Base-by-base conservation (phyloP, 257 asterid genomes). In the Mentha longifolia region DNA sequence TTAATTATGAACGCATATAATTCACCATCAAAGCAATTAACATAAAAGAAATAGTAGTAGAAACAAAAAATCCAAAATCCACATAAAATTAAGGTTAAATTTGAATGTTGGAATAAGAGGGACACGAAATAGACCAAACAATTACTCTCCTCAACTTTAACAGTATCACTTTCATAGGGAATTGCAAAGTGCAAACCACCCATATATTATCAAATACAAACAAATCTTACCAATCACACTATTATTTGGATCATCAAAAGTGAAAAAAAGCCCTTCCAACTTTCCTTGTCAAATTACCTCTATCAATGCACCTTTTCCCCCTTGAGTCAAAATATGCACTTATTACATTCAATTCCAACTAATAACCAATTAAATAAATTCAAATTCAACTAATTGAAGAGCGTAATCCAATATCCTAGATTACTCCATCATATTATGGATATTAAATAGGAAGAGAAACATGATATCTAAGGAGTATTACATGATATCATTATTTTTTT, bases 291-390 rank as follows among this genome's bases (percentile, higher is more conserved):
- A 17, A 70, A 39, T 55, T 66, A 41, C 47, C 62, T 72, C 46
- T 50, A 65, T 71, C 59, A 70, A 76, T 74, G 77, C 83, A 75
- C 74, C n/a, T n/a, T n/a, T 70, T 69, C 1, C 69, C 57, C 22
- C 3, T 67, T 33, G 63, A 77, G 85, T 83, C 87, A 83, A 83
- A 80, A 14, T 9, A 60, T 33, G 78, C 77, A 74, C 77, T 80
- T 77, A 83, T 77, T 83, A 70, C 81, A 67, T 70, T 72, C 71
- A 78, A 62, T 42, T 30, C 66, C 66, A 67, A 57, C 56, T 14
- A 74, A 62, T 55, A 28, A 39, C 71, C 62, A 56, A 57, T 65
- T 0, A 19, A 62, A n/a, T 9, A 35, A 35, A 35, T 35, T 35
- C 39, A 35, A 35, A 35, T 35, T 7, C 8, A 35, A 35, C 39